phyloP scores from a whole-genome alignment of 176 grass and related monocot species.

The Themeda triandra region DNA sequence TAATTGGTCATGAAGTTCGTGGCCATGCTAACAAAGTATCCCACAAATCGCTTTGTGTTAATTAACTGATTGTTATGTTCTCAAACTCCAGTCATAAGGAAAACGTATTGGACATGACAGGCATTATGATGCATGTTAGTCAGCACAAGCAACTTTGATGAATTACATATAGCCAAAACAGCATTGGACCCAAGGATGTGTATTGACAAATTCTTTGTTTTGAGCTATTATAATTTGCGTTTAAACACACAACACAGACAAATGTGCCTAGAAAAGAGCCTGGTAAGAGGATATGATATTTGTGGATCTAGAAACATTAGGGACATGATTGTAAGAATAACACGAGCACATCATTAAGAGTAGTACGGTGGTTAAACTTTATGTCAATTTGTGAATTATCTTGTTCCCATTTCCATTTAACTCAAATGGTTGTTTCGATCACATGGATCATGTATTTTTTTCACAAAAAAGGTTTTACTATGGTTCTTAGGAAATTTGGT shows the following conservation, averaged over 20 bases:
- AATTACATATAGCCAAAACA: not conserved
- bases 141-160: not conserved
- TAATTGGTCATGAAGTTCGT: not conserved
- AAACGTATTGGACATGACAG: not conserved
- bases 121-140: not conserved
- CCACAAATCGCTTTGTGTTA: constrained; percentile 2
- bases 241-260: not conserved
- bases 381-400: constrained; percentile 14
- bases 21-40: not conserved
- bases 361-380: not conserved
- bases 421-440: not conserved
- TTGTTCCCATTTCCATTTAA: not conserved
- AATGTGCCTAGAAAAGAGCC: not conserved
- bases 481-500: not conserved
- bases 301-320: not conserved
- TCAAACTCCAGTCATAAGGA: not conserved
- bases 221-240: not conserved
- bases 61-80: not conserved
- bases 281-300: constrained; percentile 2
- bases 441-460: not conserved
- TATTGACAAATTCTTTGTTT: constrained; percentile 10
- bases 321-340: not conserved
- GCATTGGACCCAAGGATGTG: not conserved
- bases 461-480: not conserved
- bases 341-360: not conserved